These are phyloP conservation scores for Populus deltoides DNA, from an alignment of 345 rosid genomes.

Conservation along the genomic window DNA sequence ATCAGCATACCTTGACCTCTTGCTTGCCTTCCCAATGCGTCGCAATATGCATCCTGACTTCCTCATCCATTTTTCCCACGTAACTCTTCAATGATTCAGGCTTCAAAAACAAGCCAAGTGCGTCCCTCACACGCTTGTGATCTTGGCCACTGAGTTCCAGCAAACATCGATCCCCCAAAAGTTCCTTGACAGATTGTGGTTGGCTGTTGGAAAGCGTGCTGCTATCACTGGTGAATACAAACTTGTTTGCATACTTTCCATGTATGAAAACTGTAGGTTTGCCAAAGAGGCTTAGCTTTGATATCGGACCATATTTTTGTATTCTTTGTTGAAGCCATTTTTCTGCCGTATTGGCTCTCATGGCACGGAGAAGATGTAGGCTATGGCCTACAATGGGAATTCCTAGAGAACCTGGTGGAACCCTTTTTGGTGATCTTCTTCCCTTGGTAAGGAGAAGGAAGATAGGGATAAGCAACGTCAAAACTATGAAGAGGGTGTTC, in stretches of 20 bases:
- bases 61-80: slow-evolving; percentile 48
- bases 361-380: slow-evolving; percentile 36
- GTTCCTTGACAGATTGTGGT: slow-evolving; percentile 22
- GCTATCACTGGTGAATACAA: slow-evolving; percentile 36
- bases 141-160: slow-evolving; percentile 38
- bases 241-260: slow-evolving; percentile 52
- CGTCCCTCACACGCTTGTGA: slow-evolving; percentile 46
- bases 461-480: slow-evolving; percentile 25
- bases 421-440: slow-evolving; percentile 20
- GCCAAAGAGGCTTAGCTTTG: slow-evolving; percentile 47
- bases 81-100: slow-evolving; percentile 59
- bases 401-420: slow-evolving; percentile 60
- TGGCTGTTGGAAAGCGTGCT: slow-evolving; percentile 27
- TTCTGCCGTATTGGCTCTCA: slow-evolving; percentile 47
- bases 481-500: slow-evolving; percentile 13
- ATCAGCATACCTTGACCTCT: slow-evolving; percentile 28
- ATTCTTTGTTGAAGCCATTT: slow-evolving; percentile 37
- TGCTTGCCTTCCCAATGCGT: slow-evolving; percentile 45
- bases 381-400: slow-evolving; percentile 58
- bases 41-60: slow-evolving; percentile 44
- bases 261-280: slow-evolving; percentile 43
- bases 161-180: slow-evolving; percentile 41
- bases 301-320: slow-evolving; percentile 44
- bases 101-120: slow-evolving; percentile 41
- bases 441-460: slow-evolving; percentile 21